Evolutionary conservation across 495 filamentous ascomycete genomes (phyloP).

Genomic region (Penicillium maclennaniae): DNA sequence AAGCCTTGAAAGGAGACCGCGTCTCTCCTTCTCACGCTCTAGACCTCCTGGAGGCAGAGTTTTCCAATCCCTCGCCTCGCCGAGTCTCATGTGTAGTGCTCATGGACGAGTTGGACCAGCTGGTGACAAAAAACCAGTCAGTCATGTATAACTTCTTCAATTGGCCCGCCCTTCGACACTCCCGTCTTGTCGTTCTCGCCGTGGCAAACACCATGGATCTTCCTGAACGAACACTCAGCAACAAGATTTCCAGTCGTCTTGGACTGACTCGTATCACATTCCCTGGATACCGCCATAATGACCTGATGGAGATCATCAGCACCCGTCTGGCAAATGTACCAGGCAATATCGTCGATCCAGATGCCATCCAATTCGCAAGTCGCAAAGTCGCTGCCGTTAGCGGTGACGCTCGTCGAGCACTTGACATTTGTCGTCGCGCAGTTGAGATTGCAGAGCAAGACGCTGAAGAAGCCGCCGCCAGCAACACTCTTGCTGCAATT

Average conservation of each 20-base stretch:
- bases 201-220: slow-evolving; percentile 99
- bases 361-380: slow-evolving; percentile 94
- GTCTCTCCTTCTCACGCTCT: slow-evolving; percentile 91
- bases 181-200: slow-evolving; percentile 88
- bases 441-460: slow-evolving; percentile 88
- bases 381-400: slow-evolving; percentile 95
- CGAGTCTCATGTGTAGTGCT: slow-evolving; percentile 94
- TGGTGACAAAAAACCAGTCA: slow-evolving; percentile 94
- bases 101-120: slow-evolving; percentile 98
- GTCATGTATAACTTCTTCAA: slow-evolving; percentile 99
- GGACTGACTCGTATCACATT: slow-evolving; percentile 92
- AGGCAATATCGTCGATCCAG: slow-evolving; percentile 83
- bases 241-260: slow-evolving; percentile 93
- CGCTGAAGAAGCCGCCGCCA: slow-evolving; percentile 43
- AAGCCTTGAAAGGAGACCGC: slow-evolving; percentile 88
- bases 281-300: slow-evolving; percentile 93
- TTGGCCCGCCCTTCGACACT: slow-evolving; percentile 92
- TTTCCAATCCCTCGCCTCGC: slow-evolving; percentile 82
- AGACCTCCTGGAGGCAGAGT: slow-evolving; percentile 85
- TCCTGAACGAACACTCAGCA: slow-evolving; percentile 91
- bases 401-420: slow-evolving; percentile 85
- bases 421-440: slow-evolving; percentile 93
- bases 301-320: slow-evolving; percentile 96
- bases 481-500: slow-evolving; percentile 12
- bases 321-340: slow-evolving; percentile 82